These are phyloP conservation scores for Colletotrichum sp. DNA, from an alignment of 2,329 filamentous ascomycete genomes.

Conservation along the genomic window DNA sequence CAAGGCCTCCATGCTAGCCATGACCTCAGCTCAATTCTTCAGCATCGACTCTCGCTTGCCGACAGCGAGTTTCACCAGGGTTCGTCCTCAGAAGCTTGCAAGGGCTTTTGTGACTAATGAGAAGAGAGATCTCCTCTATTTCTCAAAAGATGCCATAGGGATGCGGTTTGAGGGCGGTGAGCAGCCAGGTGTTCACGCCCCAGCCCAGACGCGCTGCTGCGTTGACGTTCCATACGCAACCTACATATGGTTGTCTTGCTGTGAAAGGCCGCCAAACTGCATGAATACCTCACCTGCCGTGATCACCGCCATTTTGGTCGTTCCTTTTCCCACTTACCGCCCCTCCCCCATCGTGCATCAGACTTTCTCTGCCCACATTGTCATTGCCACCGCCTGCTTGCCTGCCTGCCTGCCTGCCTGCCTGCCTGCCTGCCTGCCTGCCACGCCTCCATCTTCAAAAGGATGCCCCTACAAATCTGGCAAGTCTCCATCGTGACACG, in stretches of 20 bases:
- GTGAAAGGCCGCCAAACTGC: not conserved
- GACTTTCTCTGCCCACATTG: not conserved
- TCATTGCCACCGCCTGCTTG: conserved; percentile 1
- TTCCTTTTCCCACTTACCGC: not conserved
- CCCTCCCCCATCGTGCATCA: not conserved
- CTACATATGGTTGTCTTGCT: not conserved
- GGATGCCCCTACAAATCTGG: not conserved
- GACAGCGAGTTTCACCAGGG: not conserved
- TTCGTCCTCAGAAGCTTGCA: not conserved
- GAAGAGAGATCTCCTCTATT: not conserved
- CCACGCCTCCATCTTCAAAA: not conserved
- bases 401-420: not conserved
- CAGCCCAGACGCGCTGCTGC: not conserved
- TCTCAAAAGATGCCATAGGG: not conserved
- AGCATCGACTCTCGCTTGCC: conserved; percentile 4
- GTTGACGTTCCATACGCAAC: not conserved
- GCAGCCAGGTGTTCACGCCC: not conserved
- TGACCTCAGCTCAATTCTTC: conserved; percentile 1
- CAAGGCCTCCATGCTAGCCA: not conserved
- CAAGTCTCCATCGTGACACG: not conserved
- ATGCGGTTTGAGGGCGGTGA: not conserved
- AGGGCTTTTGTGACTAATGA: not conserved
- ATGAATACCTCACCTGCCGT: not conserved
- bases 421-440: not conserved
- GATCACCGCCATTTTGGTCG: not conserved